Conservation (phyloP, 306 rosid species). For the Pyrus communis region DNA sequence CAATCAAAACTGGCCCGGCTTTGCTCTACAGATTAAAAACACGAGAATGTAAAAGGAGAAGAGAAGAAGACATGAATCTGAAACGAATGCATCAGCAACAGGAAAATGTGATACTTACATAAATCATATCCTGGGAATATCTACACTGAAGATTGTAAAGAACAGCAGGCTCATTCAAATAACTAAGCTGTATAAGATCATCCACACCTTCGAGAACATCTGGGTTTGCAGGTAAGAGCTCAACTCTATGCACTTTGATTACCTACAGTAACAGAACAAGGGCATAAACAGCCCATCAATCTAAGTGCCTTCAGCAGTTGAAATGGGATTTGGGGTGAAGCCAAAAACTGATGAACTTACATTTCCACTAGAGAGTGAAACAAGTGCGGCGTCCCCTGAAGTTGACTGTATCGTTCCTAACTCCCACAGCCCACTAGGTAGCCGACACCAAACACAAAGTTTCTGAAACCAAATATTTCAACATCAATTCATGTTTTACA, state of each 20-base stretch:
- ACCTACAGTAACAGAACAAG: conserved; percentile 42
- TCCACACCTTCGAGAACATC: conserved; percentile 81
- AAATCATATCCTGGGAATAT: conserved; percentile 73
- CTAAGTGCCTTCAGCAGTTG: conserved; percentile 8
- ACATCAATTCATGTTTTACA: conserved; percentile 6
- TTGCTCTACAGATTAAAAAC: conserved; percentile 62
- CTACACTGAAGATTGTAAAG: conserved; percentile 65
- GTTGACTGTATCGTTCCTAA: conserved; percentile 74
- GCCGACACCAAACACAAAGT: conserved; percentile 88
- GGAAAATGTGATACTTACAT: conserved; percentile 46
- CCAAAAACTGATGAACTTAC: conserved; percentile 37
- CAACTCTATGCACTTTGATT: conserved; percentile 45
- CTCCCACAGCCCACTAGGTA: conserved; percentile 64
- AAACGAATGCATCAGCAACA: conserved; percentile 12
- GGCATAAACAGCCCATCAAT: conserved; percentile 20
- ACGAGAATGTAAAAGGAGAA: conserved; percentile 18
- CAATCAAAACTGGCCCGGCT: conserved; percentile 83
- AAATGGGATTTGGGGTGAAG: background rate
- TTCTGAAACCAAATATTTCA: conserved; percentile 46
- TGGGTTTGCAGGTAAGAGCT: conserved; percentile 87
- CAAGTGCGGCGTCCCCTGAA: conserved; percentile 57
- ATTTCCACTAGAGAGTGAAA: conserved; percentile 60
- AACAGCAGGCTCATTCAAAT: conserved; percentile 86
- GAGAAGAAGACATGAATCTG: conserved; percentile 11
- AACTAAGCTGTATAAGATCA: conserved; percentile 88